Base-by-base conservation (phyloP, 345 rosid species). In the Pugionium dolabratum region DNA sequence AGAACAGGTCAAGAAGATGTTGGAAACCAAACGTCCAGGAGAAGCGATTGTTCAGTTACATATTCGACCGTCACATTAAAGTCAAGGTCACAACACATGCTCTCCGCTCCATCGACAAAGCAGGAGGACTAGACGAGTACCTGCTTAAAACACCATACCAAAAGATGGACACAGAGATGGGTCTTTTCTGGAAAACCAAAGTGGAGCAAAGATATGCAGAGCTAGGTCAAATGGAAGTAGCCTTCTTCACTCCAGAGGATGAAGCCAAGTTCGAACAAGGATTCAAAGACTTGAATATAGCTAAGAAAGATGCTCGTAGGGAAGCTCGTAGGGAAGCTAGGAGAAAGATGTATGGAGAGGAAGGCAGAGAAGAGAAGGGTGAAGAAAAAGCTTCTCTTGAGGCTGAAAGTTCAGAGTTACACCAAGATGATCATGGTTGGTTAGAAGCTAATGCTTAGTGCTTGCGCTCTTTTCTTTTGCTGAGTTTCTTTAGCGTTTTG, bases 21-120 rank as follows among this genome's bases (percentile, higher is more conserved):
- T 90, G 97, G 97, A 94, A 85, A 79, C 97, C 99, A 29, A 94
- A 94, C 66, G 92, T 86, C 10, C 96, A 94, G 71, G 89, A 88
- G 60, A 94, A 94, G 79, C 74, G 97, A 58, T 82, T 94, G 56
- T 94, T 94, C 68, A 94, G 97, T 76, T 94, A 88, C 80, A 84
- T 90, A 67, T 74, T 86, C 9, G 96, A 90, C 67, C 95, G 93
- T 1, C 97, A 94, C 66, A 85, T 94, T 67, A 84, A 84, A 62
- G 85, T 90, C n/a, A 88, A 94, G 77, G 91, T 94, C 47, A 90
- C 99, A 0, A 88, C 84, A 8, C 96, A 94, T 42, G 96, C 99
- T 30, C 84, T 90, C 9, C 97, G 99, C 36, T 94, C 96, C 90
- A 85, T 94, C 11, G 99, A 94, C 80, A 94, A 90, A 79, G 97